Base-by-base conservation (phyloP, 1,284 basidiomycete species). In the Rhodotorula sp. region DNA sequence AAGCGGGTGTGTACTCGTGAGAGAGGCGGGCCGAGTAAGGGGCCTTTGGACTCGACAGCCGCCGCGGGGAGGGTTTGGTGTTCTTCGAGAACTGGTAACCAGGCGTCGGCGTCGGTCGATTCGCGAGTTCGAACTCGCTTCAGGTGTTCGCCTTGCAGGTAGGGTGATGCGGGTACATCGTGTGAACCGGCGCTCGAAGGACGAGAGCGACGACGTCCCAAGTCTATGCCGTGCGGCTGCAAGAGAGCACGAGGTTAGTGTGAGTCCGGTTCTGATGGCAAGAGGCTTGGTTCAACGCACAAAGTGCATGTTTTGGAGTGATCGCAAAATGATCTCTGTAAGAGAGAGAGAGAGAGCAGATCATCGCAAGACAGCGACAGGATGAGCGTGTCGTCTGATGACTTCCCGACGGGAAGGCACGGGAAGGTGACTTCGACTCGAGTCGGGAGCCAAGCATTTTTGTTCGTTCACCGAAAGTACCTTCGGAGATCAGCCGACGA, bases 1-100 rank as follows among this genome's bases (percentile, higher is more conserved):
- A 26, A 60, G 42, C 64, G 64, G 4, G 64, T 65, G 22, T 51
- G 57, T 0, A 60, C 29, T 26, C 64, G 64, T 8, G 64, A 60
- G 6, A 65, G 49, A 3, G 64, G 64, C 12, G 33, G 37, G 54
- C 49, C 10, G 49, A 30, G 26, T 60, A 65, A 3, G 42, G 48
- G 10, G 58, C 29, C 30, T 24, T 29, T 22, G 1, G 30, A 20
- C 37, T 57, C 56, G 33, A 24, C 26, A 37, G 33, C 48, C 48
- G 48, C 22, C 48, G 48, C 17, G 4, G 56, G 6, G 8, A 57
- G 56, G 17, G n/a, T 15, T n/a, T 12, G 20, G 14, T 12, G 7
- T 8, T 10, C 49, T 18, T 29, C 33, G 51, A 63, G 51, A 63
- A 42, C 12, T 12, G 37, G 37, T 12, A 42, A 42, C 37, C 37